Evolutionary conservation across 2,329 filamentous ascomycete genomes (phyloP), one percentile per base, ranked within the genome.

Genomic region (Reticulascus tulasneorum): DNA sequence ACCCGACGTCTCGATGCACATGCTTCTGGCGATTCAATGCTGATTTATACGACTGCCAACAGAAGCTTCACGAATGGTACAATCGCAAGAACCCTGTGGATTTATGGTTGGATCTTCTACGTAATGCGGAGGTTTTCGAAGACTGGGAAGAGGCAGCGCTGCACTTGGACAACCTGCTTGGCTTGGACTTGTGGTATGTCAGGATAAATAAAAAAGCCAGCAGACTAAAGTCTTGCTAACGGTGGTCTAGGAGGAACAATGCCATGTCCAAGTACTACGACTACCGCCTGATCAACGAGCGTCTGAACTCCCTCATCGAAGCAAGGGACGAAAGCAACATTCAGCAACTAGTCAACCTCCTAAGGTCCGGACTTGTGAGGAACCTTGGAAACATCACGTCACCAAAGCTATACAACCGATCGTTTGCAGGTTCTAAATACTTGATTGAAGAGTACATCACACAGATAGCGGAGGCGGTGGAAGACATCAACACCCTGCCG

Each of bases 301-400:
- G 89, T 15, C 69, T 91, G 28, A 75, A 82, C 50, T 81, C 79
- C 25, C 76, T 94, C 39, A 75, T 82, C 43, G 70, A 73, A 31
- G 82, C 84, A 6, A 76, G 83, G 21, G 79, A 86, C 49, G 73
- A 80, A 28, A 78, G 79, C 46, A 84, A 94, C 57, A 74, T 90
- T 27, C 71, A 87, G 37, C 75, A 77, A 12, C 69, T 95, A 7
- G 80, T 89, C 41, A 89, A 89, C 53, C 73, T 94, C 13, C 71
- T 95, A 24, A 82, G 88, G 18, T 88, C 86, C 11, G 88, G 80
- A 4, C 69, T 84, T 13, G 76, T 94, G 20, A 80, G 90, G 23
- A 95, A 96, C 52, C 69, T 94, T n/a, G 90, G 88, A 39, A 94
- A 94, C 56, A 94, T 96, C 49, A 87, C 86, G 1, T 77, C 83